Percentiles rank a stretch among this genome's conserved stretches.
Evolutionary conservation across 805 yeast species (phyloP).

Genomic region (Teunomyces stri): DNA sequence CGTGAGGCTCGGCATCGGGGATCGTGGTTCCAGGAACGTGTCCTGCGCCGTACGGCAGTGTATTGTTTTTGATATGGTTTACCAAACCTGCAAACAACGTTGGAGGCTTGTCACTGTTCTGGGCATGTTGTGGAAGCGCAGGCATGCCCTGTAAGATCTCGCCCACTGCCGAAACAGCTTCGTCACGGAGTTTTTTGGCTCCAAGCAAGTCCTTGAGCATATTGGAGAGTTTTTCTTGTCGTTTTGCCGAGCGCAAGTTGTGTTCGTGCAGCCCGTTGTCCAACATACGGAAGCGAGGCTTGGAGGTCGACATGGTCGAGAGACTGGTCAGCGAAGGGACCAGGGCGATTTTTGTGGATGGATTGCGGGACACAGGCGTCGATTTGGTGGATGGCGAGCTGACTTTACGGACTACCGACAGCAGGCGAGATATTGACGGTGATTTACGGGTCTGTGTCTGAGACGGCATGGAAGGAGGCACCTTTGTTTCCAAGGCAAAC

Average conservation of each 20-base stretch:
- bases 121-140: slow-evolving; percentile 6
- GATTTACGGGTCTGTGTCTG: slow-evolving; percentile 3
- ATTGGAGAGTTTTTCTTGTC: slow-evolving; percentile 73
- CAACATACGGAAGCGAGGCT: slow-evolving; percentile 51
- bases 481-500: neutral
- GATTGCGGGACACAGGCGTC: slow-evolving; percentile 17
- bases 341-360: slow-evolving; percentile 18
- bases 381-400: slow-evolving; percentile 10
- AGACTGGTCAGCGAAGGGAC: slow-evolving; percentile 11
- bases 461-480: neutral
- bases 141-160: slow-evolving; percentile 44
- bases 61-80: slow-evolving; percentile 49
- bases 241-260: slow-evolving; percentile 66
- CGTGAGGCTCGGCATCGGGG: neutral
- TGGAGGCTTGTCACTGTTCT: slow-evolving; percentile 50
- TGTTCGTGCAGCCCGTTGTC: slow-evolving; percentile 83
- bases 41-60: slow-evolving; percentile 13
- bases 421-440: slow-evolving; percentile 10
- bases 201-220: slow-evolving; percentile 78
- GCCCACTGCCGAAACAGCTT: slow-evolving; percentile 73
- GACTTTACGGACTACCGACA: slow-evolving; percentile 6
- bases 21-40: neutral
- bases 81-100: slow-evolving; percentile 68
- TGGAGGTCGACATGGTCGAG: slow-evolving; percentile 9
- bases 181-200: slow-evolving; percentile 66